Percentiles rank a stretch among this genome's conserved stretches.
phyloP scores from a whole-genome alignment of 164 flowering plant genomes.

The Nymphaea colorata region DNA sequence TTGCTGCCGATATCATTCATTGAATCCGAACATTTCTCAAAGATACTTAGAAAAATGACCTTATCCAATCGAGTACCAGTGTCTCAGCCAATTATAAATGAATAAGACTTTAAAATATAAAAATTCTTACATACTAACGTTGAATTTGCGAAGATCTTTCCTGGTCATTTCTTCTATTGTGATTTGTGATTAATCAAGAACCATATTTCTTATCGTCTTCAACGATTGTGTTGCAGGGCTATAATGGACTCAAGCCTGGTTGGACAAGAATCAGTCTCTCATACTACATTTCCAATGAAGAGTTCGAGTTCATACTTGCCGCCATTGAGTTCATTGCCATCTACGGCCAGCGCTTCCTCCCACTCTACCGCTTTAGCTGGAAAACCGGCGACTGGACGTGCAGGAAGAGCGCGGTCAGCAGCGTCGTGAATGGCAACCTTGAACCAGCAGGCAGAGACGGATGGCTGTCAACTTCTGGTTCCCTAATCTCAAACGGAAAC shows the following conservation, averaged over 20 bases:
- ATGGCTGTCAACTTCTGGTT: slow-evolving; percentile 1
- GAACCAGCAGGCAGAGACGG: not conserved
- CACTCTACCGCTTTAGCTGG: slow-evolving; percentile 51
- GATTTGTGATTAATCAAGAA: too few relatives aligned
- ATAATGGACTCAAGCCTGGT: slow-evolving; percentile 64
- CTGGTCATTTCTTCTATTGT: not conserved
- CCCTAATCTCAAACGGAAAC: not conserved
- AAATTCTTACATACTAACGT: not conserved
- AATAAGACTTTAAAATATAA: not conserved
- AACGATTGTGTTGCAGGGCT: slow-evolving; percentile 34
- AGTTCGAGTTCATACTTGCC: slow-evolving; percentile 57
- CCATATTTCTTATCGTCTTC: not conserved
- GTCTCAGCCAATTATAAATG: not conserved
- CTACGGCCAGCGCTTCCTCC: slow-evolving; percentile 70
- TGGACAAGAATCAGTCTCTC: slow-evolving; percentile 88
- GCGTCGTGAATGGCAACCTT: slow-evolving; percentile 3
- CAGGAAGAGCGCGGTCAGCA: slow-evolving; percentile 14
- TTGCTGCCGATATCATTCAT: too few relatives aligned
- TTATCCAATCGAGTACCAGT: not conserved
- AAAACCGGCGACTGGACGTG: slow-evolving; percentile 53
- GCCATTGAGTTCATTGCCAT: slow-evolving; percentile 60
- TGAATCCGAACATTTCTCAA: too few relatives aligned
- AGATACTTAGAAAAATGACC: too few relatives aligned
- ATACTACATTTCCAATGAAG: slow-evolving; percentile 56
- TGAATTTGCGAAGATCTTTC: not conserved